Evolutionary conservation across 768 basidiomycete species (phyloP).

Genomic region (Scleroderma citrinum): DNA sequence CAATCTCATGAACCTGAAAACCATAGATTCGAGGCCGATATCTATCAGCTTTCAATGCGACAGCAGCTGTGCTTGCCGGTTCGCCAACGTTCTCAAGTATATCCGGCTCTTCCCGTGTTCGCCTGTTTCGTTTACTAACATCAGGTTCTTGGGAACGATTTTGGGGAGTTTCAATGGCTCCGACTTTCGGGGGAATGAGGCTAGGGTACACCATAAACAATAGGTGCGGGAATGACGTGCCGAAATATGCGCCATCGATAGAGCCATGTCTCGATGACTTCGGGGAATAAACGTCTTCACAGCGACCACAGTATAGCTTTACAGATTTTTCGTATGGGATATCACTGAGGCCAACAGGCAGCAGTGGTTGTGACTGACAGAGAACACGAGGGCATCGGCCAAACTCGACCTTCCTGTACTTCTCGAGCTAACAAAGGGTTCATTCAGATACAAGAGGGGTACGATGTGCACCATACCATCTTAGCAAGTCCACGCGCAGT

Average conservation of each 20-base stretch:
- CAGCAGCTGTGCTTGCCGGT: constrained; percentile 69
- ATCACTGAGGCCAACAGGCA: constrained; percentile 95
- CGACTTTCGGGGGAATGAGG: constrained; percentile 79
- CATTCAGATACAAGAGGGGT: not conserved
- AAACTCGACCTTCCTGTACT: constrained; percentile 98
- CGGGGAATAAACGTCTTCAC: constrained; percentile 97
- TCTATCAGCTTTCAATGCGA: constrained; percentile 84
- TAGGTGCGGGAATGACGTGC: constrained; percentile 95
- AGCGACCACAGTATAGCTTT: constrained; percentile 96
- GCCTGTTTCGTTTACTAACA: constrained; percentile 33
- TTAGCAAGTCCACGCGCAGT: constrained; percentile 90
- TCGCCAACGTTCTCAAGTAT: constrained; percentile 55
- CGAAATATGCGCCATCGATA: constrained; percentile 98
- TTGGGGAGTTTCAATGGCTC: constrained; percentile 37
- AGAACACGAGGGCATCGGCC: constrained; percentile 97
- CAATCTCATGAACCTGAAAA: constrained; percentile 92
- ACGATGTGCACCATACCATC: constrained; percentile 58
- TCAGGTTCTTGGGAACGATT: constrained; percentile 25
- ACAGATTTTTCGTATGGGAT: constrained; percentile 98
- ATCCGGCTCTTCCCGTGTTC: constrained; percentile 50
- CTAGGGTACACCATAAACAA: constrained; percentile 96
- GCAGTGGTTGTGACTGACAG: constrained; percentile 90
- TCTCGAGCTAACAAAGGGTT: constrained; percentile 63
- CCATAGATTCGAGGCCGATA: constrained; percentile 95
- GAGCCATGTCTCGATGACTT: constrained; percentile 96